These are phyloP conservation scores for Phytopythium kandeliae DNA, from an alignment of 352 stramenopile species.

Conservation along the genomic window DNA sequence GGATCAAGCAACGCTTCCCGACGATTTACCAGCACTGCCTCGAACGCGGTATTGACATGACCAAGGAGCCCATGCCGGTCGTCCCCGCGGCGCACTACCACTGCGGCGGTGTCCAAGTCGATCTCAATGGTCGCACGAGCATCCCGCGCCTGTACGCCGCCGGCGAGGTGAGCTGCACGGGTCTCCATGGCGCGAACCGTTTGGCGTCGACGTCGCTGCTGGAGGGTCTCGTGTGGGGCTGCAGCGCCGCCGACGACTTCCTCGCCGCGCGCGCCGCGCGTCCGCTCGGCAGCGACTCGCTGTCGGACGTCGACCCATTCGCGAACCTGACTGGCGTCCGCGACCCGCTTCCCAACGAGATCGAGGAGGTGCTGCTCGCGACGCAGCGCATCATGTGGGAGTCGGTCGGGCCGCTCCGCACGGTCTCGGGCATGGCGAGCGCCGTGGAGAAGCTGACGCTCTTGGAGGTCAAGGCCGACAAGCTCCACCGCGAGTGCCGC, in stretches of 20 bases:
- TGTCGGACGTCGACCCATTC: conserved; percentile 30
- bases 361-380: conserved; percentile 53
- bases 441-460: conserved; percentile 79
- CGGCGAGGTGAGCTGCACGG: conserved; percentile 92
- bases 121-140: conserved; percentile 80
- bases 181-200: conserved; percentile 93
- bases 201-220: conserved; percentile 92
- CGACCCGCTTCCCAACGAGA: conserved; percentile 39
- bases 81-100: conserved; percentile 94
- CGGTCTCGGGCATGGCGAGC: conserved; percentile 53
- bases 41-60: conserved; percentile 88
- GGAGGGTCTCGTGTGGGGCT: conserved; percentile 93
- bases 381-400: conserved; percentile 92
- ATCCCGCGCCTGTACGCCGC: conserved; percentile 87
- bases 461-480: conserved; percentile 70
- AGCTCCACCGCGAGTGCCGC: conserved; percentile 62
- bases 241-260: conserved; percentile 81
- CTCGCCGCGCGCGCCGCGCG: conserved; percentile 8
- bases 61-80: conserved; percentile 83
- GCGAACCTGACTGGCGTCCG: conserved; percentile 27
- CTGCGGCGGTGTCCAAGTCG: conserved; percentile 89
- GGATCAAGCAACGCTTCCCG: conserved; percentile 83
- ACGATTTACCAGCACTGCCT: conserved; percentile 84
- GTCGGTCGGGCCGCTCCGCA: conserved; percentile 89
- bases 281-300: conserved; percentile 5